A percentile compares a stretch with the other conserved stretches of the same genome.
Conservation (phyloP, 2,329 filamentous ascomycete species). For the Fusarium sp. region DNA sequence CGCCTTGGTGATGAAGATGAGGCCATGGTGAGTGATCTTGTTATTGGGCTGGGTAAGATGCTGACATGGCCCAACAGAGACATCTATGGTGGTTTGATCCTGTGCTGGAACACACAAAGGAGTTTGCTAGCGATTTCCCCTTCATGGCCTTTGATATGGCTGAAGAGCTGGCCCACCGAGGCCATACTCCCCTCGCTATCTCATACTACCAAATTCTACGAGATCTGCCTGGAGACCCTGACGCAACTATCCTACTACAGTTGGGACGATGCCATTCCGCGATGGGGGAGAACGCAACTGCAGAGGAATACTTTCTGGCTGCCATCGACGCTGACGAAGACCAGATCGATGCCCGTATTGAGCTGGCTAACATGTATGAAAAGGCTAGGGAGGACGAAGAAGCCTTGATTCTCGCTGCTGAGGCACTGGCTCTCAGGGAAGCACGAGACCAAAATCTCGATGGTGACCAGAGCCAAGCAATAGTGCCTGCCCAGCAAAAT, state of each 20-base stretch:
- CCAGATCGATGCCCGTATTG: conserved; percentile 80
- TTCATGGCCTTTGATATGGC: conserved; percentile 82
- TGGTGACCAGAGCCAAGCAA: conserved; percentile 1
- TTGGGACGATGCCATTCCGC: conserved; percentile 77
- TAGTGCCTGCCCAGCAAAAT: conserved; percentile 4
- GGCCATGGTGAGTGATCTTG: conserved; percentile 71
- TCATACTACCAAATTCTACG: conserved; percentile 68
- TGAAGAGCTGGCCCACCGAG: conserved; percentile 54
- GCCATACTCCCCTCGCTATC: conserved; percentile 56
- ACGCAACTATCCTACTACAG: conserved; percentile 65
- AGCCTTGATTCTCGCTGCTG: conserved; percentile 80
- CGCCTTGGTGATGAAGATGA: conserved; percentile 76
- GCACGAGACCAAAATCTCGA: conserved; percentile 50
- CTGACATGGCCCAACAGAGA: conserved; percentile 54
- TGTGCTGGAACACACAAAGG: conserved; percentile 59
- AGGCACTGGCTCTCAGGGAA: conserved; percentile 76
- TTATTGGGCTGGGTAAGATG: conserved; percentile 1
- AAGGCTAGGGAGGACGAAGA: conserved; percentile 78
- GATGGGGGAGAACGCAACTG: conserved; percentile 72
- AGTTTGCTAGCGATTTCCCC: conserved; percentile 72
- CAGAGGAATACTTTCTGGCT: conserved; percentile 81
- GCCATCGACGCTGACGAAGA: conserved; percentile 78
- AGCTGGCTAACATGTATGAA: conserved; percentile 88
- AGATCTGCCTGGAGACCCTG: conserved; percentile 59
- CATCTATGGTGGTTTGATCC: conserved; percentile 80